These are phyloP conservation scores for Scheffersomyces quercinus DNA, from an alignment of 1,139 yeast genomes.

Conservation along the genomic window DNA sequence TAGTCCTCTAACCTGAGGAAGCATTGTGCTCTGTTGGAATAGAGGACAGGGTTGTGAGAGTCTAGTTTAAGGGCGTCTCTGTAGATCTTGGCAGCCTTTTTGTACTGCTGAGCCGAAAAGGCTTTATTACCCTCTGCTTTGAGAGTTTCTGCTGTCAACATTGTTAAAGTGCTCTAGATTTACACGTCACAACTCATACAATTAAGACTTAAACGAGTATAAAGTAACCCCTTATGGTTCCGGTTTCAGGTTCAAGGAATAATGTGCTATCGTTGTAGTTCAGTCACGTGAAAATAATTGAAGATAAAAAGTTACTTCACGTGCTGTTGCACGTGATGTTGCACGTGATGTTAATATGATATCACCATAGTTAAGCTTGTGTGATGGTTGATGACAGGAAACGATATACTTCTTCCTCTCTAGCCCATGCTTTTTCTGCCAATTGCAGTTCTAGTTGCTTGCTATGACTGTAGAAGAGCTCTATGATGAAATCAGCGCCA, in stretches of 20 bases:
- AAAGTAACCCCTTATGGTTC: no score
- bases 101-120: constrained; percentile 54
- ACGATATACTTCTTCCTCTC: neutral
- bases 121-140: constrained; percentile 65
- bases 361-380: no score
- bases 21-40: constrained; percentile 80
- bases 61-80: constrained; percentile 63
- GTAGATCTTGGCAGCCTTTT: constrained; percentile 62
- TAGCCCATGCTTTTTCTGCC: neutral
- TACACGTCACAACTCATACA: neutral
- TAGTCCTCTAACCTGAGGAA: constrained; percentile 57
- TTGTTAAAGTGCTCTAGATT: constrained; percentile 1
- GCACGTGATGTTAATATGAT: no score
- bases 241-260: no score
- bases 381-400: no score
- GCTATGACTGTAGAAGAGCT: constrained; percentile 55
- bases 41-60: constrained; percentile 60
- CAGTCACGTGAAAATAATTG: no score
- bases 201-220: no score
- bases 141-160: constrained; percentile 25
- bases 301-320: no score
- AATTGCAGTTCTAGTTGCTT: neutral
- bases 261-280: no score
- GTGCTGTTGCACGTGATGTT: no score
- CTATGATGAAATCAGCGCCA: constrained; percentile 76